phyloP scores from a whole-genome alignment of 176 grass and related monocot species.

The Avena sativa region DNA sequence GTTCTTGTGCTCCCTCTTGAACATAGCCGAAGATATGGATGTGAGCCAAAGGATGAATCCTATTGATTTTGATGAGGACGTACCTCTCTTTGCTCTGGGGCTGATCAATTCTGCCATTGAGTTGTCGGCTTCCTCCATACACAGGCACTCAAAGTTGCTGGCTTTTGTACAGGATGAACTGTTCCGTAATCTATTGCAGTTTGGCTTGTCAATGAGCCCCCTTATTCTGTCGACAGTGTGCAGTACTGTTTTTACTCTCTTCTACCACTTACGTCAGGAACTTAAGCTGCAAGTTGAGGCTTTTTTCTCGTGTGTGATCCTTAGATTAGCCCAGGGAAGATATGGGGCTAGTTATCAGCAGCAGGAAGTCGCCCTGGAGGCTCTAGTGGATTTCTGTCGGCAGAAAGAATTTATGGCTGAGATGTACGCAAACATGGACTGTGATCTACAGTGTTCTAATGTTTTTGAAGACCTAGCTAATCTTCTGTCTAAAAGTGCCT shows the following conservation, averaged over 20 bases:
- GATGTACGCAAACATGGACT: constrained; percentile 99
- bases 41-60: constrained; percentile 76
- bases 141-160: constrained; percentile 72
- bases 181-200: constrained; percentile 90
- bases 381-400: constrained; percentile 94
- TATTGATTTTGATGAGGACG: constrained; percentile 94
- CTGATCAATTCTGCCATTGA: constrained; percentile 88
- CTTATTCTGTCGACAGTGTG: constrained; percentile 91
- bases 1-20: constrained; percentile 94
- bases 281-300: constrained; percentile 93
- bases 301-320: constrained; percentile 95
- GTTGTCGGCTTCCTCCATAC: constrained; percentile 63
- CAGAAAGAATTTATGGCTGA: constrained; percentile 98
- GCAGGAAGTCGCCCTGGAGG: constrained; percentile 93
- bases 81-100: constrained; percentile 90
- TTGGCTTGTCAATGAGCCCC: constrained; percentile 96
- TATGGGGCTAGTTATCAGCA: constrained; percentile 94
- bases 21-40: constrained; percentile 84
- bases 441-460: constrained; percentile 90
- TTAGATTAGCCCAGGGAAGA: constrained; percentile 82
- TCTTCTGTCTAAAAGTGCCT: constrained; percentile 94
- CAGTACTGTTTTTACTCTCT: constrained; percentile 93
- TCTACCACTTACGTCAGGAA: constrained; percentile 76
- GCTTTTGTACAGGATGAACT: constrained; percentile 90
- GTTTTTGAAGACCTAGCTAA: constrained; percentile 92